phyloP scores from a whole-genome alignment of 2,329 filamentous ascomycete species.

The Podosphaera fusca region DNA sequence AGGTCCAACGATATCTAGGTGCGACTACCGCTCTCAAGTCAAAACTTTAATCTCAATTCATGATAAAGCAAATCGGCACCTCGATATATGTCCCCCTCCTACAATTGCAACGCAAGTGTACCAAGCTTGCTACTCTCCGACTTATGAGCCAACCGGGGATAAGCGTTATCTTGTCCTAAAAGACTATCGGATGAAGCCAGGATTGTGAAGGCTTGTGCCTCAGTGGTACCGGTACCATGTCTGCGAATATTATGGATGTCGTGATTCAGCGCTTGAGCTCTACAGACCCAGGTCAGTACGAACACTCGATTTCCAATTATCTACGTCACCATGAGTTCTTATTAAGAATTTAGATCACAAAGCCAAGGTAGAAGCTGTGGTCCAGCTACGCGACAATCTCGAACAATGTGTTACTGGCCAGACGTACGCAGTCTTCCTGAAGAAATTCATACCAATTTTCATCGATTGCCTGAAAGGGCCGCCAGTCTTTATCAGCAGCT shows the following conservation, averaged over 20 bases:
- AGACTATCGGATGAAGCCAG: background rate
- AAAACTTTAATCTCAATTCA: background rate
- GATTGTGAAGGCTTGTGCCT: background rate
- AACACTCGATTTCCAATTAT: background rate
- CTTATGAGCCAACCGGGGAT: background rate
- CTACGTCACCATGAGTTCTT: constrained; percentile 2
- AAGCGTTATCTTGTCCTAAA: background rate
- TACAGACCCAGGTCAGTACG: constrained; percentile 13
- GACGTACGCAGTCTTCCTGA: constrained; percentile 60
- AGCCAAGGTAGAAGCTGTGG: constrained; percentile 59
- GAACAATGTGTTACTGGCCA: constrained; percentile 65
- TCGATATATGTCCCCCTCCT: background rate
- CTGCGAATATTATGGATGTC: constrained; percentile 36
- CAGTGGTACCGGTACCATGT: constrained; percentile 26
- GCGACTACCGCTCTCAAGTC: background rate
- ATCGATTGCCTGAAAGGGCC: constrained; percentile 63
- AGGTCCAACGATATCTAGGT: background rate
- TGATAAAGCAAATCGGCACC: background rate
- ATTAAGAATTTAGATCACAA: constrained; percentile 40
- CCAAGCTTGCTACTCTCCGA: background rate
- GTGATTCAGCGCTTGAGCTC: constrained; percentile 33
- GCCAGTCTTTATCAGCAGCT: constrained; percentile 78
- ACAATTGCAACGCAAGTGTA: background rate
- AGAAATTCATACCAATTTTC: constrained; percentile 76
- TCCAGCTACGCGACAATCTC: constrained; percentile 72